Percentiles rank a stretch among this genome's conserved stretches.
Evolutionary conservation across 2,329 filamentous ascomycete genomes (phyloP).

Genomic region (Juglanconis oblonga): DNA sequence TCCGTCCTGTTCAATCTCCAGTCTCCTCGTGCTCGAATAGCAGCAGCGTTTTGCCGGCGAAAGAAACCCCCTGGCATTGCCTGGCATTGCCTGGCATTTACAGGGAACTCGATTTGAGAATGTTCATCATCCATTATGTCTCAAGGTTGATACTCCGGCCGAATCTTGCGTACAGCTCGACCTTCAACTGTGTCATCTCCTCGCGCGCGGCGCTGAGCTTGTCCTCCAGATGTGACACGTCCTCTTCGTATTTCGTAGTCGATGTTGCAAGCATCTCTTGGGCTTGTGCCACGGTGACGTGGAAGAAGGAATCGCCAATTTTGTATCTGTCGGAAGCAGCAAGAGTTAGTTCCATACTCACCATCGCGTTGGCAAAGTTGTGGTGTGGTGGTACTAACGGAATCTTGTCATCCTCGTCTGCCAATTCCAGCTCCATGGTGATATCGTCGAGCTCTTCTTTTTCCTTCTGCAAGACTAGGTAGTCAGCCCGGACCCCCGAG

Average conservation of each 20-base stretch:
- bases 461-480: constrained; percentile 68
- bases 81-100: no score
- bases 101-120: not conserved
- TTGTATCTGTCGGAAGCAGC: constrained; percentile 69
- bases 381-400: constrained; percentile 59
- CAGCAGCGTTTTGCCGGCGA: no score
- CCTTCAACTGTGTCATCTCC: constrained; percentile 87
- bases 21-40: no score
- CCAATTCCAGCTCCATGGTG: constrained; percentile 84
- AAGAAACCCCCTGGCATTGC: no score
- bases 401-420: constrained; percentile 90
- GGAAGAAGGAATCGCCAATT: constrained; percentile 93
- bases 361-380: not conserved
- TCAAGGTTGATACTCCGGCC: constrained; percentile 97
- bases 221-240: constrained; percentile 74
- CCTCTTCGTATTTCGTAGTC: constrained; percentile 70
- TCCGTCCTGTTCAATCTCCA: no score
- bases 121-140: constrained; percentile 49
- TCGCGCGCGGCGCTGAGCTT: constrained; percentile 72
- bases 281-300: constrained; percentile 77
- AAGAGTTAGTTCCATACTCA: not conserved
- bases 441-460: constrained; percentile 97
- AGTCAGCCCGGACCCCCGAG: constrained; percentile 3
- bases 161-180: constrained; percentile 89
- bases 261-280: constrained; percentile 78